Base-by-base conservation (phyloP, 2,329 filamentous ascomycete species). In the Gnomoniopsis sp. region DNA sequence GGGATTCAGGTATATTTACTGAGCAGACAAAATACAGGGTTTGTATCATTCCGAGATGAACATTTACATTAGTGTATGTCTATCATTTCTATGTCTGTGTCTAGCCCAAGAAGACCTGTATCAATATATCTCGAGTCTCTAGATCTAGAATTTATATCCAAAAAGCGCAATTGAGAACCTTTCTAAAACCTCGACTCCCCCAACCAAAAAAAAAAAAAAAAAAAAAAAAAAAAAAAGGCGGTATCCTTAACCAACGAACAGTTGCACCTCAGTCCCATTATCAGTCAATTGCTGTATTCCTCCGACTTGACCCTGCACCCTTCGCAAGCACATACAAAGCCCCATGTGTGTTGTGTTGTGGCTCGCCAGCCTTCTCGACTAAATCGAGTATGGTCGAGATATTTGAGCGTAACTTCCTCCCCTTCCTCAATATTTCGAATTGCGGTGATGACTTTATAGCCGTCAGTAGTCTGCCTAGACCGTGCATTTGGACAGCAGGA, bases 1-100 rank as follows among this genome's bases (percentile, higher is more conserved):
- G 8, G 50, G 60, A 3, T 62, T 60, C 17, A 53, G 57, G 11
- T 62, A 62, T 26, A 62, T 60, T 6, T 62, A 62, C 23, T 62
- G 6, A 57, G 36, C 1, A 3, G 22, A 6, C n/a, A 21, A 2
- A 14, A 21, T 21, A 21, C 41, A 19, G n/a, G n/a, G 19, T n/a
- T n/a, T n/a, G n/a, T 17, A 19, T 14, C 6, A 10, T 3, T 44
- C 8, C 41, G 19, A 21, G 19, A 7, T 19, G 8, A 19, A 44
- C n/a, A n/a, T n/a, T n/a, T n/a, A n/a, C n/a, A n/a, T n/a, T n/a
- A n/a, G n/a, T n/a, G n/a, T n/a, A n/a, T n/a, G n/a, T n/a, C n/a
- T n/a, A n/a, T n/a, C n/a, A n/a, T 4, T 4, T 30, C 26, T 30
- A 30, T 30, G 26, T 30, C 26, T 30, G 8, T 30, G 26, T 30